phyloP scores from a whole-genome alignment of 106 monocot genomes.

The Apostasia shenzhenica region DNA sequence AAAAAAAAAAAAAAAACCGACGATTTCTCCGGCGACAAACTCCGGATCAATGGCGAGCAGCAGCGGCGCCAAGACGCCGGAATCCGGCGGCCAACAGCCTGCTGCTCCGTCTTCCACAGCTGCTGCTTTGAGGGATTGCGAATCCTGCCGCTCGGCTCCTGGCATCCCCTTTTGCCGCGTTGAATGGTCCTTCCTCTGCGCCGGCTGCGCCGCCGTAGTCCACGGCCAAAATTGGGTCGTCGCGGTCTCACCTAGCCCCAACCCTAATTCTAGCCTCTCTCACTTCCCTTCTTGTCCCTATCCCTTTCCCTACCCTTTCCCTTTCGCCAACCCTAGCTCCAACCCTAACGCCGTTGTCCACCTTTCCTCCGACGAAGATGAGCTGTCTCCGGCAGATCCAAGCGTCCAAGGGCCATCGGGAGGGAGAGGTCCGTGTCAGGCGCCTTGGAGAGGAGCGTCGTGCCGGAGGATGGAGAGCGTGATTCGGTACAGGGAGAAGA shows the following conservation, averaged over 20 bases:
- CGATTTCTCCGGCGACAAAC: conserved; percentile 5
- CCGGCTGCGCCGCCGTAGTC: conserved; percentile 26
- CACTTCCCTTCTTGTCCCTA: background rate
- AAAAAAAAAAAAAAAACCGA: no score
- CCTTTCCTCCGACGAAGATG: conserved; percentile 18
- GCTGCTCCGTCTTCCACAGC: background rate
- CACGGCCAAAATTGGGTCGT: conserved; percentile 35
- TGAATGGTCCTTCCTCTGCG: conserved; percentile 47
- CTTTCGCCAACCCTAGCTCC: conserved; percentile 8
- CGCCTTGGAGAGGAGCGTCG: conserved; percentile 2
- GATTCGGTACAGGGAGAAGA: conserved; percentile 31
- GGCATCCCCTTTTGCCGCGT: conserved; percentile 48
- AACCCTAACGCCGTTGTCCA: conserved; percentile 7
- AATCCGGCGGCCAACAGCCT: conserved; percentile 1
- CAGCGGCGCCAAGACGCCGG: conserved; percentile 5
- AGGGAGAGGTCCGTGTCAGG: conserved; percentile 1
- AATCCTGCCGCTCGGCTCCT: conserved; percentile 29
- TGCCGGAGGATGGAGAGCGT: conserved; percentile 19
- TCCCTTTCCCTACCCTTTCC: conserved; percentile 2
- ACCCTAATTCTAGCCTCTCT: conserved; percentile 3
- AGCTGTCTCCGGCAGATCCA: conserved; percentile 2
- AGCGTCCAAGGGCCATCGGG: background rate
- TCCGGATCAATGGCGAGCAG: background rate
- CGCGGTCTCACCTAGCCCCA: conserved; percentile 24
- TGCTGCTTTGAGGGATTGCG: conserved; percentile 16